A percentile compares a stretch with the other conserved stretches of the same genome.
Conservation (phyloP, 2,329 filamentous ascomycete genomes). For the Fusarium pseudonygamai region DNA sequence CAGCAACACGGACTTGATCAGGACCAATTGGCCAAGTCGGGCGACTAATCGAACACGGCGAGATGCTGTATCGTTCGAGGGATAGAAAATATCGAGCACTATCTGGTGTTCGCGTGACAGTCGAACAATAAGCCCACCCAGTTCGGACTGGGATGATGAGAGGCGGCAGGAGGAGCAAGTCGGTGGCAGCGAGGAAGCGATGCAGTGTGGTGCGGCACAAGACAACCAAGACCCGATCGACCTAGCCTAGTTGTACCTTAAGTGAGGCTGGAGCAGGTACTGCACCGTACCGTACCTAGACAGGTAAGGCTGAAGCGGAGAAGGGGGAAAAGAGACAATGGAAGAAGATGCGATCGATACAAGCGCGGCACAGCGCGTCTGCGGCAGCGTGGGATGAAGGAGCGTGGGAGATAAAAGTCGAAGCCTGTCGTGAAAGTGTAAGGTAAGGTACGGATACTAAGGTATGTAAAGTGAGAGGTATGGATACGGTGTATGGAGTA, state of each 20-base stretch:
- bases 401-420: constrained; percentile 43
- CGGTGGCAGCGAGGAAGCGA: constrained; percentile 43
- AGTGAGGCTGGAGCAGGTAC: constrained; percentile 38
- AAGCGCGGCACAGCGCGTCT: constrained; percentile 42
- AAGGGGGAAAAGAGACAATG: constrained; percentile 30
- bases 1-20: constrained; percentile 22
- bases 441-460: background rate
- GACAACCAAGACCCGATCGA: constrained; percentile 34
- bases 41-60: constrained; percentile 24
- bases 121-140: constrained; percentile 37
- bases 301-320: constrained; percentile 29
- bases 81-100: constrained; percentile 29
- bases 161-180: constrained; percentile 38
- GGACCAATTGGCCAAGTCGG: constrained; percentile 44
- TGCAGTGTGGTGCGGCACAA: constrained; percentile 35
- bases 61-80: constrained; percentile 20
- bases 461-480: constrained; percentile 27
- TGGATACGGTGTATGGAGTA: constrained; percentile 24
- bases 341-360: constrained; percentile 33
- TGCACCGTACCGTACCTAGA: constrained; percentile 20
- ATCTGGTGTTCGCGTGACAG: constrained; percentile 44
- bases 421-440: constrained; percentile 42
- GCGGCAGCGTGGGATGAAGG: constrained; percentile 39
- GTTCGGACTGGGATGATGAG: constrained; percentile 34
- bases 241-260: constrained; percentile 20